A percentile compares a stretch with the other conserved stretches of the same genome.
Evolutionary conservation across 768 basidiomycete species (phyloP).

Genomic region (Naganishia vishniacii): DNA sequence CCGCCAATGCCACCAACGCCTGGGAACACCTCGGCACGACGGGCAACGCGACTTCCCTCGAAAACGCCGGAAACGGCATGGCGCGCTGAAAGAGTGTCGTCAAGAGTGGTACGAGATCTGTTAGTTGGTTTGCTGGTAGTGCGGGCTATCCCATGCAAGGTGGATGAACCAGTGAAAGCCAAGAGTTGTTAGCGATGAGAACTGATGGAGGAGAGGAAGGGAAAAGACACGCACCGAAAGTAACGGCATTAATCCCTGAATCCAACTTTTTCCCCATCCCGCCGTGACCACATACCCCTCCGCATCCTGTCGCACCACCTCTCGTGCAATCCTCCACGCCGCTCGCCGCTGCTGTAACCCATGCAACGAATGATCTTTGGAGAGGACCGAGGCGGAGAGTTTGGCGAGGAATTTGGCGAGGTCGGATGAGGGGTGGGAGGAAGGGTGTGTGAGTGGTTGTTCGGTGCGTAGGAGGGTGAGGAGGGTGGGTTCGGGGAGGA

Average conservation of each 20-base stretch:
- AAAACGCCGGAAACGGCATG: background rate
- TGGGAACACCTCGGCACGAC: slow-evolving; percentile 5
- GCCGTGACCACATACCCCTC: slow-evolving; percentile 10
- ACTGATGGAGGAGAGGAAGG: too few relatives aligned
- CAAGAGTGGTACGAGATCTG: background rate
- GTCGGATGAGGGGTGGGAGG: background rate
- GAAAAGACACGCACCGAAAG: slow-evolving; percentile 16
- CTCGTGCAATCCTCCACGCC: slow-evolving; percentile 2
- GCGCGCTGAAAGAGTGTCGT: slow-evolving; percentile 22
- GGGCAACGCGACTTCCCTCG: slow-evolving; percentile 3
- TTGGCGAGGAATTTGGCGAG: slow-evolving; percentile 4
- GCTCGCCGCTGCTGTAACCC: background rate
- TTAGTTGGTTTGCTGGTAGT: background rate
- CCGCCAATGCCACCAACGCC: slow-evolving; percentile 1
- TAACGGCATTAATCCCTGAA: slow-evolving; percentile 1
- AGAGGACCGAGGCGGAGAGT: background rate
- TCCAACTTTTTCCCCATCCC: slow-evolving; percentile 22
- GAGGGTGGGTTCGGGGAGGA: slow-evolving; percentile 14
- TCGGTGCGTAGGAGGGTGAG: background rate
- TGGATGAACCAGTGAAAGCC: too few relatives aligned
- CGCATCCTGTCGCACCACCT: slow-evolving; percentile 9
- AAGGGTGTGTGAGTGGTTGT: background rate
- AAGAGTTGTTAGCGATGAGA: too few relatives aligned
- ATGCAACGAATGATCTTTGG: background rate
- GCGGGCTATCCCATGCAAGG: too few relatives aligned